phyloP scores from a whole-genome alignment of 2,329 filamentous ascomycete species.

The Colletotrichum abscissum region DNA sequence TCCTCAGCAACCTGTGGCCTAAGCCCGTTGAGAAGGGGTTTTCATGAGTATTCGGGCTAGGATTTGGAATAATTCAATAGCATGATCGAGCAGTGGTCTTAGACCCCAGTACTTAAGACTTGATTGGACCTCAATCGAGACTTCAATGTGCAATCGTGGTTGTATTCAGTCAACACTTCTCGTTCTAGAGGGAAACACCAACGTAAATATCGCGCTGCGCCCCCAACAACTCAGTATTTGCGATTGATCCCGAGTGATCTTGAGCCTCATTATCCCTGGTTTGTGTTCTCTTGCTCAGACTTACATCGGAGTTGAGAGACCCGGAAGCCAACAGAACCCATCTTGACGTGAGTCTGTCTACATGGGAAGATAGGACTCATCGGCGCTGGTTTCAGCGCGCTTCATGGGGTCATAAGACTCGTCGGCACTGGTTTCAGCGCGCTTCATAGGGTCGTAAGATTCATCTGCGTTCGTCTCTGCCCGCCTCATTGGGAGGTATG shows the following conservation, averaged over 20 bases:
- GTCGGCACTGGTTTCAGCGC: slow-evolving; percentile 8
- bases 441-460: slow-evolving; percentile 9
- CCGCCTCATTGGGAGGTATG: slow-evolving; percentile 13
- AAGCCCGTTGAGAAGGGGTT: no score
- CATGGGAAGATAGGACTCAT: slow-evolving; percentile 25
- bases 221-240: background rate
- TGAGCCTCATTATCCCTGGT: background rate
- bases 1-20: no score
- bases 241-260: background rate
- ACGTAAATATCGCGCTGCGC: background rate
- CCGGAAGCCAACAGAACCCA: background rate
- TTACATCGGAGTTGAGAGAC: background rate
- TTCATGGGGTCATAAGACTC: slow-evolving; percentile 14
- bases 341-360: background rate
- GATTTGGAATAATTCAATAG: no score
- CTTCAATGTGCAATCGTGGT: background rate
- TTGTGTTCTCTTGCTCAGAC: background rate
- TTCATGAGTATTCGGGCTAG: no score
- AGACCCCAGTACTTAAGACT: background rate
- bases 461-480: slow-evolving; percentile 18
- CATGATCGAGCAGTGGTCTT: background rate
- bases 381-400: slow-evolving; percentile 6
- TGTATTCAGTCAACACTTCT: background rate
- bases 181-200: background rate
- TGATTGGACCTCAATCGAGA: background rate